These are phyloP conservation scores for Dothiorella sarmentorum DNA, from an alignment of 2,329 filamentous ascomycete genomes.

Conservation along the genomic window DNA sequence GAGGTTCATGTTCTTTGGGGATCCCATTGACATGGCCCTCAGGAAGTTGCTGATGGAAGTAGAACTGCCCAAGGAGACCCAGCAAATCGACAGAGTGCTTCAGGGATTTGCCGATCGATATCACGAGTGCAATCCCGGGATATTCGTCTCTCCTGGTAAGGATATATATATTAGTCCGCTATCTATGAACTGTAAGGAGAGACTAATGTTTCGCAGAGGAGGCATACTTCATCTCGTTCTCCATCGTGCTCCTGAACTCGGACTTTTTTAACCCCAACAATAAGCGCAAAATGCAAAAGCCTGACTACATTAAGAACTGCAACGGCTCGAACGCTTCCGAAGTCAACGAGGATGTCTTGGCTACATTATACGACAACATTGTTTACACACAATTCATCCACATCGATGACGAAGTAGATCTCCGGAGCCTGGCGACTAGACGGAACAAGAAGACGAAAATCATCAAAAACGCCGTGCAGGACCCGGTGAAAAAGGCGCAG, in stretches of 20 bases:
- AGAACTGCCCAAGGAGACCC: constrained; percentile 92
- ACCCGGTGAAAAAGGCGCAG: constrained; percentile 60
- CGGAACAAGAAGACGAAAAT: constrained; percentile 63
- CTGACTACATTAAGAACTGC: constrained; percentile 92
- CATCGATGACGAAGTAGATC: constrained; percentile 85
- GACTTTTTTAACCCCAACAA: constrained; percentile 99
- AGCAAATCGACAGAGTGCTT: constrained; percentile 92
- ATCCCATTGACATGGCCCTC: constrained; percentile 97
- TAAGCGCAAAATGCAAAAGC: constrained; percentile 97
- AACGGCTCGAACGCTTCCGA: constrained; percentile 61
- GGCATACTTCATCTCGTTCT: constrained; percentile 98
- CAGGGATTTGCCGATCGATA: constrained; percentile 95
- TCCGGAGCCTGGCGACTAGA: constrained; percentile 67
- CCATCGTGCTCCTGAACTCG: constrained; percentile 90
- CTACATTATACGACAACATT: constrained; percentile 98
- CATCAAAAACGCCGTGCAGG: constrained; percentile 54
- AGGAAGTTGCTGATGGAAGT: constrained; percentile 95
- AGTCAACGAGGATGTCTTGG: constrained; percentile 87
- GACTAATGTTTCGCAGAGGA: constrained; percentile 57
- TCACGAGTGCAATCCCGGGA: constrained; percentile 96
- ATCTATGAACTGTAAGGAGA: too few relatives aligned
- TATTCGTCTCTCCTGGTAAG: constrained; percentile 72
- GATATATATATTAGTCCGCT: background rate
- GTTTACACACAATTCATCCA: constrained; percentile 98
- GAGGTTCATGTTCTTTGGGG: constrained; percentile 89